These are phyloP conservation scores for Tetrahymena borealis DNA, from an alignment of 73 alveolate genomes.

Conservation along the genomic window DNA sequence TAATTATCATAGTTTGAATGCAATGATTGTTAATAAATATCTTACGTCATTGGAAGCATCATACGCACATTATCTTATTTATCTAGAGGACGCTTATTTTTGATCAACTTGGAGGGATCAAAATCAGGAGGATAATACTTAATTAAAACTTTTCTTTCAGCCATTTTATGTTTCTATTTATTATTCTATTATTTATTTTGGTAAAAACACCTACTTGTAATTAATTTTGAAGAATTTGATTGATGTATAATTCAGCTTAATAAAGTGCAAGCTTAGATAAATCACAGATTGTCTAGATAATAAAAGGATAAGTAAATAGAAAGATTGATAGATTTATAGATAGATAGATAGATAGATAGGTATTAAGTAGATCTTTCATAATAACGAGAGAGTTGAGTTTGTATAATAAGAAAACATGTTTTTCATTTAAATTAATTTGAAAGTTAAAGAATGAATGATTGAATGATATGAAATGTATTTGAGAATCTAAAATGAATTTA, in stretches of 20 bases:
- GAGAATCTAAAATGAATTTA: no score
- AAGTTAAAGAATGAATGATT: no score
- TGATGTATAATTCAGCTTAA: neutral
- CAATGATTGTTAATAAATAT: neutral
- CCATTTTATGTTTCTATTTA: constrained; percentile 54
- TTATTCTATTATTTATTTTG: neutral
- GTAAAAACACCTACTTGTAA: neutral
- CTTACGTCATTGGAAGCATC: constrained; percentile 88
- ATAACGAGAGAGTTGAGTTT: no score
- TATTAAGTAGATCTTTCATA: no score
- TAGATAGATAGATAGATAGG: no score
- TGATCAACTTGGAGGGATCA: constrained; percentile 78
- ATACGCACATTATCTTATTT: constrained; percentile 79
- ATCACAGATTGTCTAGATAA: neutral
- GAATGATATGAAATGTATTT: no score
- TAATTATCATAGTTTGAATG: neutral
- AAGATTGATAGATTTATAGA: no score
- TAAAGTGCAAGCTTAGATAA: neutral
- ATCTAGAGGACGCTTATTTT: constrained; percentile 68
- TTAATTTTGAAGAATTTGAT: neutral
- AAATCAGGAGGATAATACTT: constrained; percentile 96
- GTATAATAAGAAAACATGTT: no score
- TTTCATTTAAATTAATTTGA: no score
- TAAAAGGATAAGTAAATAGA: no score
- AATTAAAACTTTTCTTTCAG: constrained; percentile 91